phyloP scores from a whole-genome alignment of 495 filamentous ascomycete species.

The Daldinia caldariorum region DNA sequence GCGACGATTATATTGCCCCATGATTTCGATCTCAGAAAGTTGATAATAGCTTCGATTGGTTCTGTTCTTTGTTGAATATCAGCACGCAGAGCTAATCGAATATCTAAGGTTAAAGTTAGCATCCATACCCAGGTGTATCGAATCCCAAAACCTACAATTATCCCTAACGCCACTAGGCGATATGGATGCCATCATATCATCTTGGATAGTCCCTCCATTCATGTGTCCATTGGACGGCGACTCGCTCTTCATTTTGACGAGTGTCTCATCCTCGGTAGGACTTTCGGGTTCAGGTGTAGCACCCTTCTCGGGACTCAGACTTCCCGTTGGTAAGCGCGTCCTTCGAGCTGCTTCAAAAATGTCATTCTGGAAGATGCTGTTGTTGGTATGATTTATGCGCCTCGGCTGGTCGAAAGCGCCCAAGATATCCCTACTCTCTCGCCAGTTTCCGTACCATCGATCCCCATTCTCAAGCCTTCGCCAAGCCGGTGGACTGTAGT shows the following conservation, averaged over 20 bases:
- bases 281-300: constrained; percentile 58
- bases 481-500: constrained; percentile 67
- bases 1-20: constrained; percentile 70
- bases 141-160: constrained; percentile 50
- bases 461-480: constrained; percentile 62
- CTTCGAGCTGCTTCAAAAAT: constrained; percentile 61
- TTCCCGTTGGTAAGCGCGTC: constrained; percentile 62
- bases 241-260: constrained; percentile 49
- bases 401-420: constrained; percentile 44
- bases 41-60: constrained; percentile 78
- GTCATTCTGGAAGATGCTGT: constrained; percentile 45
- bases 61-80: constrained; percentile 89
- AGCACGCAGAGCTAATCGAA: constrained; percentile 84
- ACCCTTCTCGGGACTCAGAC: constrained; percentile 61
- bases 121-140: constrained; percentile 10
- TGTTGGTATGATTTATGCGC: constrained; percentile 52
- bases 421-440: constrained; percentile 51
- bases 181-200: constrained; percentile 45
- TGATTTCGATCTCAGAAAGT: constrained; percentile 72
- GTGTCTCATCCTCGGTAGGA: constrained; percentile 45
- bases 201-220: constrained; percentile 18
- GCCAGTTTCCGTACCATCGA: constrained; percentile 66
- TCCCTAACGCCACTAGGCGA: constrained; percentile 37
- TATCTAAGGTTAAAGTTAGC: constrained; percentile 64
- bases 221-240: constrained; percentile 16